phyloP scores from a whole-genome alignment of 169 alveolate species.

The Plasmodium yoelii region DNA sequence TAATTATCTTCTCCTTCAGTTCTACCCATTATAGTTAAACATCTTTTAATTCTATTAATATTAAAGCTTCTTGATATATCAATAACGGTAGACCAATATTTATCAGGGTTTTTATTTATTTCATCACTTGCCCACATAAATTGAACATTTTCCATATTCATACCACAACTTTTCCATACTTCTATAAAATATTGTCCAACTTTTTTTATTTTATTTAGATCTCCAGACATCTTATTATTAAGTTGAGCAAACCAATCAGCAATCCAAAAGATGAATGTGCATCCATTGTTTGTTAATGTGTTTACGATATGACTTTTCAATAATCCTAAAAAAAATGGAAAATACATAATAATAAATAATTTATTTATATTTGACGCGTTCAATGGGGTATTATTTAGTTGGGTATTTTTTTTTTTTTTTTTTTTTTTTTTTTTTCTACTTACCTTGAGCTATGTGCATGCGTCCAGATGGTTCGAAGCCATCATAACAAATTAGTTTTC shows the following conservation, averaged over 20 bases:
- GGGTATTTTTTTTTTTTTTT: too few relatives aligned
- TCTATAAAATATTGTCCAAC: slow-evolving; percentile 99
- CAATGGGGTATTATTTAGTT: too few relatives aligned
- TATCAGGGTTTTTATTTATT: slow-evolving; percentile 94
- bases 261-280: slow-evolving; percentile 98
- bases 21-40: slow-evolving; percentile 99
- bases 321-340: slow-evolving; percentile 35
- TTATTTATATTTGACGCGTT: too few relatives aligned
- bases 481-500: slow-evolving; percentile 94
- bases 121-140: slow-evolving; percentile 99
- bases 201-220: slow-evolving; percentile 92
- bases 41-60: slow-evolving; percentile 95
- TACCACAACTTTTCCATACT: slow-evolving; percentile 99
- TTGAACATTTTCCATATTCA: slow-evolving; percentile 96
- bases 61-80: slow-evolving; percentile 95
- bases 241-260: slow-evolving; percentile 99
- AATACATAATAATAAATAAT: not conserved
- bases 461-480: slow-evolving; percentile 99
- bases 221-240: slow-evolving; percentile 99
- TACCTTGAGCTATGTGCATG: slow-evolving; percentile 99
- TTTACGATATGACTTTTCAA: slow-evolving; percentile 93
- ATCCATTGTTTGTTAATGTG: slow-evolving; percentile 96
- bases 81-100: slow-evolving; percentile 97
- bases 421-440: slow-evolving; percentile 48
- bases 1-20: slow-evolving; percentile 96